These are phyloP conservation scores for Nephelium lappaceum DNA, from an alignment of 345 rosid species.

Conservation along the genomic window DNA sequence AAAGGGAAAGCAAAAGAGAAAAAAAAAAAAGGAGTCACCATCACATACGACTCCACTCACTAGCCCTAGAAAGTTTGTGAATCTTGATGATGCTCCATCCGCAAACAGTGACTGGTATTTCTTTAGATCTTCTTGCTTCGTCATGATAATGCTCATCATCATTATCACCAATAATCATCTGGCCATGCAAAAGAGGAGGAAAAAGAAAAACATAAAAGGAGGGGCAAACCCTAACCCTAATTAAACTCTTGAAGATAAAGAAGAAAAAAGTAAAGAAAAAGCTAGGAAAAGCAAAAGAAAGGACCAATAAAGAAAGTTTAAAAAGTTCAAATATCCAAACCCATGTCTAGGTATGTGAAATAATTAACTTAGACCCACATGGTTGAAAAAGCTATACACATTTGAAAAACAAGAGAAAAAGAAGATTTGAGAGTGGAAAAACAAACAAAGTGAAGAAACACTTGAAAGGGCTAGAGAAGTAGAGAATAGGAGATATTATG, in stretches of 20 bases:
- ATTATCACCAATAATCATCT: neutral
- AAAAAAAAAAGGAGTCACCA: constrained; percentile 13
- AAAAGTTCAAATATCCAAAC: constrained; percentile 1
- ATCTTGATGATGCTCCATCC: constrained; percentile 92
- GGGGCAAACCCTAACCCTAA: constrained; percentile 47
- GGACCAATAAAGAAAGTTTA: neutral
- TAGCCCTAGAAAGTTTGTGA: constrained; percentile 54
- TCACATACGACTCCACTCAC: constrained; percentile 14
- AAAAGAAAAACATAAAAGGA: constrained; percentile 14
- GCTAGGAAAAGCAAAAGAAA: neutral
- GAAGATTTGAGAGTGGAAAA: neutral
- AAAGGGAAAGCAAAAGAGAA: constrained; percentile 15
- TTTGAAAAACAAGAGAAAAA: constrained; percentile 1
- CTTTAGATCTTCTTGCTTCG: constrained; percentile 16
- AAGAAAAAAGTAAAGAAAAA: neutral
- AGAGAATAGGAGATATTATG: neutral
- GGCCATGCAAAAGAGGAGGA: constrained; percentile 10
- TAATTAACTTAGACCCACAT: constrained; percentile 32
- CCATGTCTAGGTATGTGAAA: constrained; percentile 17
- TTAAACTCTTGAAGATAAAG: neutral
- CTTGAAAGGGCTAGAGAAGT: neutral
- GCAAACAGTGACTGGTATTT: constrained; percentile 66
- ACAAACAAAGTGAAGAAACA: neutral
- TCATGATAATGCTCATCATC: constrained; percentile 1
- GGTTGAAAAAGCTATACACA: constrained; percentile 8